These are phyloP conservation scores for Diaporthe helianthi DNA, from an alignment of 2,329 filamentous ascomycete species.

Conservation along the genomic window DNA sequence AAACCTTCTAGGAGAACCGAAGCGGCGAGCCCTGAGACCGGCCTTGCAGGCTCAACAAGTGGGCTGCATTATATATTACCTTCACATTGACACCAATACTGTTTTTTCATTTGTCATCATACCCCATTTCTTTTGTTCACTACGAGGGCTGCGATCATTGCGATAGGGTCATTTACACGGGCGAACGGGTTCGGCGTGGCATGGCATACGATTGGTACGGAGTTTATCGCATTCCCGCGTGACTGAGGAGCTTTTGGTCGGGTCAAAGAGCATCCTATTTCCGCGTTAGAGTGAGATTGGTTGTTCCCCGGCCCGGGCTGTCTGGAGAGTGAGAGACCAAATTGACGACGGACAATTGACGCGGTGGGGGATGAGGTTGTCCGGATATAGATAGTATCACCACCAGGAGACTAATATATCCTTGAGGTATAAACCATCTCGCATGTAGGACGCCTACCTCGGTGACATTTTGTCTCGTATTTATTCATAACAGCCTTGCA, in stretches of 20 bases:
- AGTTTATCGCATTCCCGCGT: conserved; percentile 25
- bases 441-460: not conserved
- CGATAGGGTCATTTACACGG: conserved; percentile 33
- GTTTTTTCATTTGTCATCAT: conserved; percentile 35
- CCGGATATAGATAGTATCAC: conserved; percentile 16
- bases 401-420: conserved; percentile 19
- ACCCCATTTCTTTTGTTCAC: conserved; percentile 34
- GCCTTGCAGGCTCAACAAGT: not conserved
- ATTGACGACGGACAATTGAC: conserved; percentile 6
- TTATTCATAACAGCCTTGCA: not conserved
- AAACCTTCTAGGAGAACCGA: conserved; percentile 55
- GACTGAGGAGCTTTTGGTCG: conserved; percentile 1
- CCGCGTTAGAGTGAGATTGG: conserved; percentile 14
- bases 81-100: conserved; percentile 31
- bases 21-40: conserved; percentile 3
- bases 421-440: conserved; percentile 3
- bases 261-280: conserved; percentile 6
- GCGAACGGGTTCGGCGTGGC: conserved; percentile 32
- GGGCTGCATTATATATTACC: conserved; percentile 11
- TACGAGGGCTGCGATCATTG: conserved; percentile 34
- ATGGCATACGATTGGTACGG: conserved; percentile 26
- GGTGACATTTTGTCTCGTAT: not conserved
- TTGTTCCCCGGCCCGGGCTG: not conserved
- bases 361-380: not conserved
- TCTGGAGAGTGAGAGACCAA: not conserved